A percentile compares a stretch with the other conserved stretches of the same genome.
Evolutionary conservation across 257 asterid genomes (phyloP).

Genomic region (Ocimum tenuiflorum): DNA sequence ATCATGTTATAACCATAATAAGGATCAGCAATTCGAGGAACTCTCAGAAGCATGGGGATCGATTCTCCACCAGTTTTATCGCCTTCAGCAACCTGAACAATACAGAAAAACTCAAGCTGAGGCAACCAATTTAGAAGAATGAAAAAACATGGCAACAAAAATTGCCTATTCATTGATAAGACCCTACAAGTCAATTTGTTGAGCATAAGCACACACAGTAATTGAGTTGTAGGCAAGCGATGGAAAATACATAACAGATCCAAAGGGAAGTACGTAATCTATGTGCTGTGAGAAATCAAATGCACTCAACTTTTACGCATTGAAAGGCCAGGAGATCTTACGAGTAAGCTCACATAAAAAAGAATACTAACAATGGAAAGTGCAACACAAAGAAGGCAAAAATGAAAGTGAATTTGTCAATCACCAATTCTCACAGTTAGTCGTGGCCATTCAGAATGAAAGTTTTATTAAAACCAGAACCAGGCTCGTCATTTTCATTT

Average conservation of each 20-base stretch:
- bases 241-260: not conserved
- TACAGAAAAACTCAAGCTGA: not conserved
- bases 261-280: too few relatives aligned
- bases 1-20: slow-evolving; percentile 91
- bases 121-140: slow-evolving; percentile 3
- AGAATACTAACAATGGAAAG: not conserved
- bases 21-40: slow-evolving; percentile 86
- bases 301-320: slow-evolving; percentile 4
- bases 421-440: not conserved
- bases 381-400: not conserved
- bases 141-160: not conserved
- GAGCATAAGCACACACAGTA: not conserved
- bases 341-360: too few relatives aligned
- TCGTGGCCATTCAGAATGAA: not conserved
- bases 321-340: not conserved
- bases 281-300: not conserved
- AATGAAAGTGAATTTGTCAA: too few relatives aligned
- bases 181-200: not conserved
- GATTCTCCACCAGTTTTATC: slow-evolving; percentile 91
- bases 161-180: not conserved
- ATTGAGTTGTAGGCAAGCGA: not conserved
- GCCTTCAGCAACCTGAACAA: slow-evolving; percentile 83
- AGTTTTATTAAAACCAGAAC: not conserved
- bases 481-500: not conserved
- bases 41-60: slow-evolving; percentile 93